Conservation (phyloP, 2,329 filamentous ascomycete species). For the Stenocarpella maydis region DNA sequence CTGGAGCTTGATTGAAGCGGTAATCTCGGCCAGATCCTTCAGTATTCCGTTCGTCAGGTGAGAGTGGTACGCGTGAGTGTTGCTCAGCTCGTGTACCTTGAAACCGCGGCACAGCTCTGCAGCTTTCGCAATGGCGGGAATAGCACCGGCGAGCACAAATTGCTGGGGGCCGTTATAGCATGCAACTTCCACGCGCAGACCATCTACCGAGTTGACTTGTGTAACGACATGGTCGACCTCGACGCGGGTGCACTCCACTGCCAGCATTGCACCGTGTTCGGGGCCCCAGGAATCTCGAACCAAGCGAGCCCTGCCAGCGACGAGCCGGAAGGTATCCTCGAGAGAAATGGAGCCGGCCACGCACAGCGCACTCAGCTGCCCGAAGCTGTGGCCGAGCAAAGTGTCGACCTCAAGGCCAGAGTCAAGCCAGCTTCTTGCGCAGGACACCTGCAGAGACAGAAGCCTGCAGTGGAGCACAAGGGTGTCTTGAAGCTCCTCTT, state of each 20-base stretch:
- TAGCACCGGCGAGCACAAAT: constrained; percentile 44
- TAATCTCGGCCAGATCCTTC: constrained; percentile 34
- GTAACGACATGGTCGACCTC: constrained; percentile 9
- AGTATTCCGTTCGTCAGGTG: constrained; percentile 41
- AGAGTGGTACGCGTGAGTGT: constrained; percentile 44
- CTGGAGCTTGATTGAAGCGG: constrained; percentile 33
- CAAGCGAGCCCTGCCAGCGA: constrained; percentile 44
- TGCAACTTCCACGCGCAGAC: constrained; percentile 40
- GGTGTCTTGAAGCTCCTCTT: constrained; percentile 40
- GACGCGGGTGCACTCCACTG: constrained; percentile 35
- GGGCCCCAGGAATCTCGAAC: constrained; percentile 44
- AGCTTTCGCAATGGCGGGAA: constrained; percentile 37
- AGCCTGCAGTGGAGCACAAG: constrained; percentile 47
- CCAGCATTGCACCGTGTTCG: constrained; percentile 46
- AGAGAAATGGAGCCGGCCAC: constrained; percentile 44
- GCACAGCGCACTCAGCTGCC: constrained; percentile 47
- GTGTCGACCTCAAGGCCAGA: constrained; percentile 42
- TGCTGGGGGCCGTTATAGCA: constrained; percentile 45
- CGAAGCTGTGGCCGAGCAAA: constrained; percentile 49
- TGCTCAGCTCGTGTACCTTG: constrained; percentile 38
- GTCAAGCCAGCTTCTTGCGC: constrained; percentile 47
- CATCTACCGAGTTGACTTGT: background rate
- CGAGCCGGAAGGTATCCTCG: constrained; percentile 42
- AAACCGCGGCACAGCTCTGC: constrained; percentile 31
- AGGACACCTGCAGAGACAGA: constrained; percentile 49